These are phyloP conservation scores for Ramichloridium luteum DNA, from an alignment of 2,329 filamentous ascomycete genomes.

Conservation along the genomic window DNA sequence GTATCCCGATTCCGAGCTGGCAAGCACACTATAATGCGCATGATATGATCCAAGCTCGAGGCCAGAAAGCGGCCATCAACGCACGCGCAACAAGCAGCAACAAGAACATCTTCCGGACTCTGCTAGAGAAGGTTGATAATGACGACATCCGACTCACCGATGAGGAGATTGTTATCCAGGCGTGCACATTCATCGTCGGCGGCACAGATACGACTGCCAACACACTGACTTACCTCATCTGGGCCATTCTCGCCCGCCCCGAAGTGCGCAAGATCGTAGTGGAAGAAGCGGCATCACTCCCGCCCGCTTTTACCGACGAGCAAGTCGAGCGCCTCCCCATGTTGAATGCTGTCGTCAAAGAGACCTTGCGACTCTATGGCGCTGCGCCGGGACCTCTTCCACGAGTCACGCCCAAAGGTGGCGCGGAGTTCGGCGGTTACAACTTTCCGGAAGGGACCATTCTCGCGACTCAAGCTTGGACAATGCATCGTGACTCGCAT, in stretches of 20 bases:
- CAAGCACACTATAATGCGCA: too few relatives aligned
- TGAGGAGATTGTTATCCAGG: slow-evolving; percentile 16
- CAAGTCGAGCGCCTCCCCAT: slow-evolving; percentile 23
- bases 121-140: slow-evolving; percentile 14
- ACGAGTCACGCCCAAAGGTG: slow-evolving; percentile 25
- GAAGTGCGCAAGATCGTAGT: slow-evolving; percentile 11
- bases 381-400: slow-evolving; percentile 26
- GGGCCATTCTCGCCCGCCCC: slow-evolving; percentile 15
- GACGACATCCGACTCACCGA: slow-evolving; percentile 15
- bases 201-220: slow-evolving; percentile 19
- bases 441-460: slow-evolving; percentile 25
- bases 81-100: too few relatives aligned
- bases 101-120: slow-evolving; percentile 15
- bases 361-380: slow-evolving; percentile 28
- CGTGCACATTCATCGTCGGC: slow-evolving; percentile 17
- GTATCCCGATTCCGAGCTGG: slow-evolving; percentile 4
- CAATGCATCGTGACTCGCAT: slow-evolving; percentile 26
- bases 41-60: too few relatives aligned
- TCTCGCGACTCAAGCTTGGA: slow-evolving; percentile 29
- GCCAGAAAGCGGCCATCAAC: too few relatives aligned
- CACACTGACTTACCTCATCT: slow-evolving; percentile 18
- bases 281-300: slow-evolving; percentile 13
- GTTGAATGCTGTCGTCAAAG: slow-evolving; percentile 27
- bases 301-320: slow-evolving; percentile 10
- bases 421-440: slow-evolving; percentile 24